Evolutionary conservation across 768 basidiomycete species (phyloP).

Genomic region (Termitomyces sp.): DNA sequence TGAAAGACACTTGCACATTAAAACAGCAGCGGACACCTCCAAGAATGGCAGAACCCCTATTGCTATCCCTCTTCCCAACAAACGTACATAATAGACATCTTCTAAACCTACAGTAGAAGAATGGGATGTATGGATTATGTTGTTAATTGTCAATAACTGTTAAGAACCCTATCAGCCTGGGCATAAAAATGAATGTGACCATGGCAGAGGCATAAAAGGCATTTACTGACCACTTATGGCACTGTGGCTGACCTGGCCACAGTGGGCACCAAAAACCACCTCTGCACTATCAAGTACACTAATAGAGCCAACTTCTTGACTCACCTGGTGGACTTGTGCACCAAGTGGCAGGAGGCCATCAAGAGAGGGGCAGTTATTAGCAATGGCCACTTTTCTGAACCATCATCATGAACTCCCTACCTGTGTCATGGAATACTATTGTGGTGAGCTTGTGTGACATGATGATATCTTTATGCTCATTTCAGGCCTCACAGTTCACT

Average conservation of each 20-base stretch:
- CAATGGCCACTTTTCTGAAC: not conserved
- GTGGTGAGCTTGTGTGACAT: not conserved
- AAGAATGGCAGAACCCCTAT: not conserved
- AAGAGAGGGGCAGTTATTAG: not conserved
- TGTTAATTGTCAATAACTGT: not conserved
- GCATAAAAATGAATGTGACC: not conserved
- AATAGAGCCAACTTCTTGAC: not conserved
- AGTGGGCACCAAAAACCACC: not conserved
- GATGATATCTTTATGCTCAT: not conserved
- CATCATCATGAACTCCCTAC: not conserved
- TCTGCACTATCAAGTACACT: not conserved
- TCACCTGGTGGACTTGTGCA: not conserved
- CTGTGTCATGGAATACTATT: not conserved
- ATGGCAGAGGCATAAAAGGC: too few relatives aligned
- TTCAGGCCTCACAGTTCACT: not conserved
- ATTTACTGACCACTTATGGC: not conserved
- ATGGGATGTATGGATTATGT: not conserved
- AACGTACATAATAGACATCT: not conserved
- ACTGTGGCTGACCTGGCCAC: not conserved
- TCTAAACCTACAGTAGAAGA: not conserved
- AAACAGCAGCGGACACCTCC: not conserved
- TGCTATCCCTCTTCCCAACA: not conserved
- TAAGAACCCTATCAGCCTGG: not conserved
- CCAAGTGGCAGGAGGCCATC: not conserved
- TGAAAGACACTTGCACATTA: too few relatives aligned